Evolutionary conservation across 768 basidiomycete genomes (phyloP).

Genomic region (Auricularia sp.): DNA sequence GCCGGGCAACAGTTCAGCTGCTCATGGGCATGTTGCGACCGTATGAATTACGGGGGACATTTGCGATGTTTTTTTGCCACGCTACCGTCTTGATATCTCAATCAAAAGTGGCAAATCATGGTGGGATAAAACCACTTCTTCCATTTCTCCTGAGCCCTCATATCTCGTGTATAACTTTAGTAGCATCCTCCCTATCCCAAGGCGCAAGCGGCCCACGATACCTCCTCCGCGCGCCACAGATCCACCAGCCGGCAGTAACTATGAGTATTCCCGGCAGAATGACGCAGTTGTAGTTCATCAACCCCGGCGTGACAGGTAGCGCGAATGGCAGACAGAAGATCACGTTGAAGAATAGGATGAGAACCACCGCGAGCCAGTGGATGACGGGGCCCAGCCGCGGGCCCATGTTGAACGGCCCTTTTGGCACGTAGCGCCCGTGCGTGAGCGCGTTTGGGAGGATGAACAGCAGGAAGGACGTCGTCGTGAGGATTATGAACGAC

Average conservation of each 20-base stretch:
- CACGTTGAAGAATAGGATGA: background rate
- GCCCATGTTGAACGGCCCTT: background rate
- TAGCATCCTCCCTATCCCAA: background rate
- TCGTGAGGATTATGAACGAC: background rate
- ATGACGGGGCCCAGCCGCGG: background rate
- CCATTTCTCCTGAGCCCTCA: no score
- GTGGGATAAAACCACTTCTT: no score
- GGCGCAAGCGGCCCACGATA: background rate
- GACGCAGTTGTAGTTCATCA: slow-evolving; percentile 1
- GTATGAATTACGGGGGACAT: no score
- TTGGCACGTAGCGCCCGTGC: background rate
- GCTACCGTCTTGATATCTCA: no score
- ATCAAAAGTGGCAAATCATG: no score
- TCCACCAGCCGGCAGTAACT: background rate
- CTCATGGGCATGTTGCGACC: no score
- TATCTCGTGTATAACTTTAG: no score
- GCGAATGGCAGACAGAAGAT: background rate
- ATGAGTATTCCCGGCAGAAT: background rate
- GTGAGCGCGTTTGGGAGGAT: background rate
- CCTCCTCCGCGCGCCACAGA: background rate
- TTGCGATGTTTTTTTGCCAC: no score
- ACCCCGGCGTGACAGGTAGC: background rate
- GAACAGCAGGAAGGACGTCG: background rate
- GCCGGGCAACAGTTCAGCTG: no score
- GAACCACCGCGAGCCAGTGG: background rate